These are phyloP conservation scores for Telopea speciosissima DNA, from an alignment of 177 flowering plant species.

Conservation along the genomic window DNA sequence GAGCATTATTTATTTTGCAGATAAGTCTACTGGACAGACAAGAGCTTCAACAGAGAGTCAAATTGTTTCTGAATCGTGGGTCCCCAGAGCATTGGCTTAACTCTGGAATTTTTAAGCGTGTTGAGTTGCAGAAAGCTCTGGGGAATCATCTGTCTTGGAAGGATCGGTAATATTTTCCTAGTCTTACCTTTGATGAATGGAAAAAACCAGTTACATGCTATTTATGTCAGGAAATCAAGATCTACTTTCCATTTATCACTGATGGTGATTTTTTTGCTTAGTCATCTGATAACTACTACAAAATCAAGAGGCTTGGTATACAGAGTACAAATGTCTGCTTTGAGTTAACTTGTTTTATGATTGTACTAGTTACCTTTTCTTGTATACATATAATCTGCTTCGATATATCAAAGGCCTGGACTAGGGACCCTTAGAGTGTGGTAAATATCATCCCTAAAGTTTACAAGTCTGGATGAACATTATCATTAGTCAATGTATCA, in stretches of 20 bases:
- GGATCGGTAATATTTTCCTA: constrained; percentile 56
- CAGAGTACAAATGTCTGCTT: neutral
- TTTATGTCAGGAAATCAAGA: neutral
- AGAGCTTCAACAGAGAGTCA: constrained; percentile 84
- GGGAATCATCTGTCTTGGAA: constrained; percentile 96
- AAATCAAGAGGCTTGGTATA: neutral
- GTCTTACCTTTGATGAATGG: neutral
- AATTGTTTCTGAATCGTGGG: constrained; percentile 66
- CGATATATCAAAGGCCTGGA: too few species aligned
- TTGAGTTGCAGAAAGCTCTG: constrained; percentile 84
- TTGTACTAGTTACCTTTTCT: too few species aligned
- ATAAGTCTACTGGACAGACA: constrained; percentile 75
- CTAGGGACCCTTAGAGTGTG: too few species aligned
- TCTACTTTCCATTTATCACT: neutral
- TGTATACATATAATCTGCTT: too few species aligned
- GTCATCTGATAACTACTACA: neutral
- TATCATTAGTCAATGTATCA: too few species aligned
- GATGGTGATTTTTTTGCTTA: neutral
- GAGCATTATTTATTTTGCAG: constrained; percentile 34
- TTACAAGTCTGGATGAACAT: too few species aligned
- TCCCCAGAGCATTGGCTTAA: constrained; percentile 85
- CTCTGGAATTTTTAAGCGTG: constrained; percentile 65
- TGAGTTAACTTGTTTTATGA: neutral
- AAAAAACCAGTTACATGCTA: neutral
- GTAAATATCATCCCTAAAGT: too few species aligned